Conservation (phyloP, 371 early-diverging fungal species). For the Sporodiniella umbellata region DNA sequence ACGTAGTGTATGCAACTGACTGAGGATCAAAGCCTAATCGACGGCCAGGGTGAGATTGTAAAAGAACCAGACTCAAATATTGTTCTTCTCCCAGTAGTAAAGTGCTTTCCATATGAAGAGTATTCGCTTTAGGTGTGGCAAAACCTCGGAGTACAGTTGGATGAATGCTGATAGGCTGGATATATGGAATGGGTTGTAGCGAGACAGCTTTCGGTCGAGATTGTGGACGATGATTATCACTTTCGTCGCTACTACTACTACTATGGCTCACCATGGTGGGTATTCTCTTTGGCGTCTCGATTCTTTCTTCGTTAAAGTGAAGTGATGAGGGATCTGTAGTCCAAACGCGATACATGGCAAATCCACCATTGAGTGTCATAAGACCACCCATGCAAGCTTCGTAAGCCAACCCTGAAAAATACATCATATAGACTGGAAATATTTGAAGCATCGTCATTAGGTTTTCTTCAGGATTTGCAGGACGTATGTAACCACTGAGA, state of each 20-base stretch:
- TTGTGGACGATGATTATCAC: slow-evolving; percentile 3
- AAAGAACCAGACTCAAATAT: slow-evolving; percentile 35
- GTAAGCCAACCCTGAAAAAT: slow-evolving; percentile 39
- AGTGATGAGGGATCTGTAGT: slow-evolving; percentile 13
- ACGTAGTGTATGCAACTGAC: slow-evolving; percentile 38
- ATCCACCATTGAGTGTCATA: slow-evolving; percentile 38
- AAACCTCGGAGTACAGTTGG: slow-evolving; percentile 46
- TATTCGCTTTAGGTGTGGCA: slow-evolving; percentile 34
- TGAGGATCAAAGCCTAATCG: slow-evolving; percentile 48
- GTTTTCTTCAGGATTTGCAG: slow-evolving; percentile 47
- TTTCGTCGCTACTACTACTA: slow-evolving; percentile 6
- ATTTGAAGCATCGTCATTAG: slow-evolving; percentile 48
- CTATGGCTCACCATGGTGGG: not conserved
- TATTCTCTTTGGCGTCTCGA: not conserved
- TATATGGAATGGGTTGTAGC: slow-evolving; percentile 1
- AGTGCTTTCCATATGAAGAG: slow-evolving; percentile 45
- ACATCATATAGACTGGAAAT: slow-evolving; percentile 37
- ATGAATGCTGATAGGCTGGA: slow-evolving; percentile 36
- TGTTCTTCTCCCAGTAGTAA: slow-evolving; percentile 47
- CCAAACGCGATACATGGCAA: slow-evolving; percentile 50
- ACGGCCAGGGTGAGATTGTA: slow-evolving; percentile 40
- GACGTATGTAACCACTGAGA: slow-evolving; percentile 44
- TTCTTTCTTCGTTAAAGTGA: slow-evolving; percentile 36
- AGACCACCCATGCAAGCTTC: slow-evolving; percentile 46
- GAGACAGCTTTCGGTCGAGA: slow-evolving; percentile 1